Evolutionary conservation across 1,284 basidiomycete genomes (phyloP).

Genomic region (Heterobasidion parviporum): DNA sequence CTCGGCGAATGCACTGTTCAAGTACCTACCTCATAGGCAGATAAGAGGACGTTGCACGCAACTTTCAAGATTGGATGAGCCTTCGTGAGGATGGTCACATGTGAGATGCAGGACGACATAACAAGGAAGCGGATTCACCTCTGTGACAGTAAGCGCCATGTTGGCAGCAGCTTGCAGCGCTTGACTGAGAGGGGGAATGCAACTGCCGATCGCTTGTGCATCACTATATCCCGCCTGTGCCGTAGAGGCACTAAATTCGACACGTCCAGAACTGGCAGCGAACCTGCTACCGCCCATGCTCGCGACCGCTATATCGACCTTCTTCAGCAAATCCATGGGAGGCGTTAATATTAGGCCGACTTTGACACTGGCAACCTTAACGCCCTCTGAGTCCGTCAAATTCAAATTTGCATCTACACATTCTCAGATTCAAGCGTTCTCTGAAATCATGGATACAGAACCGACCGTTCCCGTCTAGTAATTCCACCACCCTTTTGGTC

Average conservation of each 20-base stretch:
- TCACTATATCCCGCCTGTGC: neutral
- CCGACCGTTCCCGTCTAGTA: neutral
- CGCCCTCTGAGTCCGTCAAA: neutral
- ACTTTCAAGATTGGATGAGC: neutral
- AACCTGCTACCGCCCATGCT: neutral
- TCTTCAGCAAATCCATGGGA: neutral
- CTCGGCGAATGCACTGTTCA: neutral
- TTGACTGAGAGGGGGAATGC: neutral
- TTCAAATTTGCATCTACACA: neutral
- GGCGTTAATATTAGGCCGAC: neutral
- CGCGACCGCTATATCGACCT: neutral
- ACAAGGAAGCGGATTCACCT: neutral
- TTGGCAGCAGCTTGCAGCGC: neutral
- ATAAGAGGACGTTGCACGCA: neutral
- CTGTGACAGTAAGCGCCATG: neutral
- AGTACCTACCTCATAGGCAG: neutral
- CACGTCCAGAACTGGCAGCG: neutral
- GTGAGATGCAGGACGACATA: neutral
- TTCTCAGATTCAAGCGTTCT: neutral
- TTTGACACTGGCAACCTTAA: neutral
- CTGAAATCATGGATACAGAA: neutral
- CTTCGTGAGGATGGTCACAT: neutral
- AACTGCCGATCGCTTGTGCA: neutral
- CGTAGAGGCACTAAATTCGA: neutral
- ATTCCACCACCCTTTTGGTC: neutral